Conservation (phyloP, 2,329 filamentous ascomycete genomes). For the Orbilia javanica region DNA sequence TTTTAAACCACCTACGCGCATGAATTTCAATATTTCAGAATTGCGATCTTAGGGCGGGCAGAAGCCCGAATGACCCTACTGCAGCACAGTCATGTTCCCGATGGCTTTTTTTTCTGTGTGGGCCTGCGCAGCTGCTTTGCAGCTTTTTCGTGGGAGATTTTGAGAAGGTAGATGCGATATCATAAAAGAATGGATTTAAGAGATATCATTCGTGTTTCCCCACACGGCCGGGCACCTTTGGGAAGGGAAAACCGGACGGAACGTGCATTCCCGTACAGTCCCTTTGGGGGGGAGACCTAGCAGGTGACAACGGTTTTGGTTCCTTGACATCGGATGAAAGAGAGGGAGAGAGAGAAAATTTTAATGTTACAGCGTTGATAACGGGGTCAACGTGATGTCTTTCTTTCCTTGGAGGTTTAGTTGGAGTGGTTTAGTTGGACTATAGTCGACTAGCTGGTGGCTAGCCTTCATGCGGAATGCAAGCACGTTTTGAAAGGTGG, state of each 20-base stretch:
- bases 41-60: slow-evolving; percentile 8
- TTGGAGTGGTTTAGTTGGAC: no score
- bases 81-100: no score
- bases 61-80: no score
- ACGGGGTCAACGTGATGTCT: not conserved
- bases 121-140: not conserved
- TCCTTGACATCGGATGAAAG: slow-evolving; percentile 32
- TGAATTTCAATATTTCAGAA: not conserved
- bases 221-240: not conserved
- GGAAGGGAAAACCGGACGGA: no score
- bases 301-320: not conserved
- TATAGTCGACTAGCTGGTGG: not conserved
- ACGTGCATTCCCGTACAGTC: not conserved
- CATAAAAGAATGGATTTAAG: slow-evolving; percentile 5
- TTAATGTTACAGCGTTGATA: no score
- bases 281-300: no score
- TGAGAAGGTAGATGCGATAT: slow-evolving; percentile 20
- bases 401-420: not conserved
- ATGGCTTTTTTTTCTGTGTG: no score
- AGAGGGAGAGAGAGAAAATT: not conserved
- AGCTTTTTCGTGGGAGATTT: not conserved
- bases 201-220: not conserved
- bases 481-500: not conserved
- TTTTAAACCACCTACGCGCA: no score
- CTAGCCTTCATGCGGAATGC: slow-evolving; percentile 20